phyloP scores from a whole-genome alignment of 2,329 filamentous ascomycete species.

The Chaetomium sp. region DNA sequence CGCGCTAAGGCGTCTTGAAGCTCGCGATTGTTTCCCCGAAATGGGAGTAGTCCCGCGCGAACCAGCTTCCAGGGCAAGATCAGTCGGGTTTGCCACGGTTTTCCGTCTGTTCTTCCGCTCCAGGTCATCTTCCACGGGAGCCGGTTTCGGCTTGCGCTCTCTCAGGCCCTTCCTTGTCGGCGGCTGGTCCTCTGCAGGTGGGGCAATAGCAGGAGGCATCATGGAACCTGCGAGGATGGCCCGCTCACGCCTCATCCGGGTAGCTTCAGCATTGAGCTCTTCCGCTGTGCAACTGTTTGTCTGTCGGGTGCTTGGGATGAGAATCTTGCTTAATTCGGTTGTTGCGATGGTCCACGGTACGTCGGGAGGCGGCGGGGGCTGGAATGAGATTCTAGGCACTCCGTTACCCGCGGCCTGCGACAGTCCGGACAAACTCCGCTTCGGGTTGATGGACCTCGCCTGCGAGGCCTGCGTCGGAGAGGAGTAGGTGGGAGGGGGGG shows the following conservation, averaged over 20 bases:
- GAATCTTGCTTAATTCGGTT: slow-evolving; percentile 71
- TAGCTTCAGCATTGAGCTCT: slow-evolving; percentile 67
- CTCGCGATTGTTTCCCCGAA: slow-evolving; percentile 26
- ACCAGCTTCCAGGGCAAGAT: slow-evolving; percentile 38
- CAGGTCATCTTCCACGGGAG: slow-evolving; percentile 41
- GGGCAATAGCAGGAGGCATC: background rate
- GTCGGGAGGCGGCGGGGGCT: slow-evolving; percentile 64
- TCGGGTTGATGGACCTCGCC: slow-evolving; percentile 67
- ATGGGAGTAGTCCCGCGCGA: slow-evolving; percentile 20
- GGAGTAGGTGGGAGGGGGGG: slow-evolving; percentile 65
- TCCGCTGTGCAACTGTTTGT: slow-evolving; percentile 71
- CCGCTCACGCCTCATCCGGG: slow-evolving; percentile 57
- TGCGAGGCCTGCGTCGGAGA: slow-evolving; percentile 84
- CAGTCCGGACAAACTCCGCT: slow-evolving; percentile 55
- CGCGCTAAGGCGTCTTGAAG: slow-evolving; percentile 44
- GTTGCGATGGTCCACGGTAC: slow-evolving; percentile 82
- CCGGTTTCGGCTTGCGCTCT: slow-evolving; percentile 56
- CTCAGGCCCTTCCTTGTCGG: slow-evolving; percentile 67
- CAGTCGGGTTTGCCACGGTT: slow-evolving; percentile 51
- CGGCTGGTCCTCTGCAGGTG: slow-evolving; percentile 29
- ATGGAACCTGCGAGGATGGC: slow-evolving; percentile 34
- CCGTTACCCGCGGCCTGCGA: slow-evolving; percentile 34
- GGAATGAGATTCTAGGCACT: slow-evolving; percentile 29
- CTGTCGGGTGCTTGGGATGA: slow-evolving; percentile 70
- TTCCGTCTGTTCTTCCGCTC: slow-evolving; percentile 48